Percentiles rank a stretch among this genome's conserved stretches.
phyloP scores from a whole-genome alignment of 768 basidiomycete genomes.

The Clavulina sp. region DNA sequence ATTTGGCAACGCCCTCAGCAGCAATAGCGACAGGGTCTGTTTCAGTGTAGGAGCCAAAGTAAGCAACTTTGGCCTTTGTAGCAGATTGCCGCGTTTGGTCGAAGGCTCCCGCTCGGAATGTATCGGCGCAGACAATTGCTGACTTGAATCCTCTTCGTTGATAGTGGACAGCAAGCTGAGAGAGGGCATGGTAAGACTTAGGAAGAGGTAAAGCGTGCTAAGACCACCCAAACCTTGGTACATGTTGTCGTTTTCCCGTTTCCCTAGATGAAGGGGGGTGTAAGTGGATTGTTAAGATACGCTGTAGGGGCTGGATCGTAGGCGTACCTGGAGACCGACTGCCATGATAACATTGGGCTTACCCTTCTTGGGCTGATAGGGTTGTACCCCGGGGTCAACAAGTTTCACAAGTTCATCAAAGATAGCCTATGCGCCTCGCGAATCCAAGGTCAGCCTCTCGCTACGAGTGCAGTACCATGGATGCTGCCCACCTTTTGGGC shows the following conservation, averaged over 20 bases:
- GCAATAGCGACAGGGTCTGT: constrained; percentile 95
- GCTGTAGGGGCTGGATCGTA: background rate
- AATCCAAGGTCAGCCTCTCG: background rate
- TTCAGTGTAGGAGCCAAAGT: constrained; percentile 98
- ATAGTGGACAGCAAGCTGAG: constrained; percentile 82
- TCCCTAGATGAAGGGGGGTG: constrained; percentile 34
- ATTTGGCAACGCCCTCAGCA: constrained; percentile 85
- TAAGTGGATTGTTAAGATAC: no score
- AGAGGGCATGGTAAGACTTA: background rate
- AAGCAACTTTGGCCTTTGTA: constrained; percentile 95
- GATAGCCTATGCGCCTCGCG: constrained; percentile 63
- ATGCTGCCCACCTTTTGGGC: constrained; percentile 61
- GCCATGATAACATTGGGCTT: constrained; percentile 93
- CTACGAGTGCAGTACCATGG: background rate
- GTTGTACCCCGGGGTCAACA: constrained; percentile 89
- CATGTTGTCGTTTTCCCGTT: constrained; percentile 99
- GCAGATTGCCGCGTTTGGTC: constrained; percentile 98
- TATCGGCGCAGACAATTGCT: constrained; percentile 95
- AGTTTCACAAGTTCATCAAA: constrained; percentile 91
- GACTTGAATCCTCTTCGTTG: constrained; percentile 94
- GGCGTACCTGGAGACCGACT: constrained; percentile 75
- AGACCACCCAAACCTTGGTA: constrained; percentile 44
- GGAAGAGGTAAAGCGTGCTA: background rate
- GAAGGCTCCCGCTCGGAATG: constrained; percentile 97
- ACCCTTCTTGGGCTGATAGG: constrained; percentile 93